A percentile compares a stretch with the other conserved stretches of the same genome.
phyloP scores from a whole-genome alignment of 345 rosid species.

The Sisymbrium altissimum region DNA sequence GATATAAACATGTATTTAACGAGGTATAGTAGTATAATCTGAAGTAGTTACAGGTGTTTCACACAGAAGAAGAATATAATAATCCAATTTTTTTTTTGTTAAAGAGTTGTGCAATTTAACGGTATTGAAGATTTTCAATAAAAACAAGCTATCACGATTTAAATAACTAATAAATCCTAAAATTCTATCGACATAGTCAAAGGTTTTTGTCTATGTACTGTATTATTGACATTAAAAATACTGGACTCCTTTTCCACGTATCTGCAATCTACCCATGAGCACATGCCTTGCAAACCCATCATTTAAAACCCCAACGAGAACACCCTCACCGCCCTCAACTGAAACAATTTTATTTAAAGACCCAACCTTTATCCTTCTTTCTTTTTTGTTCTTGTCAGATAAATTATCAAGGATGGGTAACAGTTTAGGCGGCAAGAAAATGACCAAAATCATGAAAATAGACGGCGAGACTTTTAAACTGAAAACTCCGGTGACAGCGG shows the following conservation, averaged over 20 bases:
- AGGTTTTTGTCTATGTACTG: background rate
- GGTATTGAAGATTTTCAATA: no score
- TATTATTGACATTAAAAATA: background rate
- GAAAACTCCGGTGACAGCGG: conserved; percentile 76
- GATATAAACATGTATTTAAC: background rate
- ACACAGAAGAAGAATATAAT: background rate
- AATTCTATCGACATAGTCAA: background rate
- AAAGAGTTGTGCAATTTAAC: background rate
- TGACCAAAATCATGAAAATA: conserved; percentile 80
- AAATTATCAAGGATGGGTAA: conserved; percentile 61
- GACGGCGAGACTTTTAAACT: conserved; percentile 78
- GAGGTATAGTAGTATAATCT: background rate
- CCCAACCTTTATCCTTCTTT: background rate
- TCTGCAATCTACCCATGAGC: background rate
- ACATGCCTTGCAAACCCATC: conserved; percentile 10
- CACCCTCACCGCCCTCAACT: conserved; percentile 10
- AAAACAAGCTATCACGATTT: background rate
- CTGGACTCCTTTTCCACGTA: conserved; percentile 9
- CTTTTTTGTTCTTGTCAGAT: background rate
- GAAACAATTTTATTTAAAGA: background rate
- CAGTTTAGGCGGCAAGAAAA: conserved; percentile 59
- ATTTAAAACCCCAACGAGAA: conserved; percentile 8
- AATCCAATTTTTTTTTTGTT: background rate
- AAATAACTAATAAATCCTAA: background rate
- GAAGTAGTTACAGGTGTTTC: background rate